Base-by-base conservation (phyloP, 495 filamentous ascomycete genomes). In the Penicillium angulare region DNA sequence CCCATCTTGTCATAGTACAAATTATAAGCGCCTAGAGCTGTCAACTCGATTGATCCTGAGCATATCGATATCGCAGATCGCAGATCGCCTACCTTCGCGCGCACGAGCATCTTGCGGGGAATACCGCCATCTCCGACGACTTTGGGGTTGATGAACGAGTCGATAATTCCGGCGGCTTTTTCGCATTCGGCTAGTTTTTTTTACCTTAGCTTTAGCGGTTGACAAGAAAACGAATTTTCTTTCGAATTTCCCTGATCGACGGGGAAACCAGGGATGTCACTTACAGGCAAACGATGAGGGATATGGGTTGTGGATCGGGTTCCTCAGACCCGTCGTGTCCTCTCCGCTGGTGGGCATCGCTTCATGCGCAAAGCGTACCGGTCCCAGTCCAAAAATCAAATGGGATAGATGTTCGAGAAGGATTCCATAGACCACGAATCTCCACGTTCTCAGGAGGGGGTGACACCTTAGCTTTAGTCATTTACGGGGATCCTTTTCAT, bases 1-100 rank as follows among this genome's bases (percentile, higher is more conserved):
- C 93, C 49, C 86, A 86, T 75, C 95, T 93, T 64, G 93, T 74
- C 38, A 96, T 88, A 3, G 92, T 95, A 59, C 96, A 48, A 15
- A 48, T 48, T 13, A 48, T 39, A 21, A 48, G 45, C 16, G 33
- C 45, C 45, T 48, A 42, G n/a, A 31, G 22, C 2, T 1, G 41
- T 8, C 8, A n/a, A n/a, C n/a, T n/a, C n/a, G n/a, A n/a, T n/a
- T 21, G 20, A 29, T 21, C 23, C 22, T 15, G 10, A 13, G 39
- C 10, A 15, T 43, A 17, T n/a, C n/a, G n/a, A n/a, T n/a, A n/a
- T n/a, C n/a, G n/a, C n/a, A n/a, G n/a, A n/a, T n/a, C n/a, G n/a
- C n/a, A n/a, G n/a, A 22, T 35, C 42, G 35, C 38, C 41, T 50
- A 60, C 57, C 35, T 60, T 60, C 13, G 57, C 57, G 27, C 20